A percentile compares a stretch with the other conserved stretches of the same genome.
Evolutionary conservation across 805 yeast genomes (phyloP).

Genomic region (Candida golubevii): DNA sequence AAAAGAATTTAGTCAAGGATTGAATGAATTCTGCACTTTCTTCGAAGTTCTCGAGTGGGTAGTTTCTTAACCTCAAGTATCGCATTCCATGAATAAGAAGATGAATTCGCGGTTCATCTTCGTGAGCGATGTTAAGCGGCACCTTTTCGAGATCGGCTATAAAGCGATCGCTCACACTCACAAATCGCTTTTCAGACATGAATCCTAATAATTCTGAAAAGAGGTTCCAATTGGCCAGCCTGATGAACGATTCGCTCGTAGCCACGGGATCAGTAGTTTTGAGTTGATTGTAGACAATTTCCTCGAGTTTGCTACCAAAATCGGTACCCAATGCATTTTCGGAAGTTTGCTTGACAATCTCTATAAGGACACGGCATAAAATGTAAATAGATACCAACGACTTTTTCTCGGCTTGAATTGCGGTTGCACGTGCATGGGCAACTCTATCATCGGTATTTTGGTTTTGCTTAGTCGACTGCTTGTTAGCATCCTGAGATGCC

Average conservation of each 20-base stretch:
- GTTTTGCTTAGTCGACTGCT: conserved; percentile 6
- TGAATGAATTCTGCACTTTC: conserved; percentile 89
- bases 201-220: conserved; percentile 86
- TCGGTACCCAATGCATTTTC: conserved; percentile 71
- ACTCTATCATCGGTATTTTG: conserved; percentile 26
- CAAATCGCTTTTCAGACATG: conserved; percentile 80
- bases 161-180: conserved; percentile 88
- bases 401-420: conserved; percentile 81
- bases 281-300: conserved; percentile 86
- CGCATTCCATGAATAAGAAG: conserved; percentile 89
- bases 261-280: conserved; percentile 83
- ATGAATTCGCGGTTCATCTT: conserved; percentile 55
- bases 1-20: conserved; percentile 80
- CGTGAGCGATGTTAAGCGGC: conserved; percentile 40
- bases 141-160: conserved; percentile 87
- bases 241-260: conserved; percentile 54
- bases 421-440: conserved; percentile 53
- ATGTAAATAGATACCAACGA: conserved; percentile 84
- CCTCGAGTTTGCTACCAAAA: conserved; percentile 79
- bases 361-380: conserved; percentile 85
- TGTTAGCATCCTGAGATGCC: background rate
- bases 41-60: conserved; percentile 86
- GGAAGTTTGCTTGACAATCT: conserved; percentile 85
- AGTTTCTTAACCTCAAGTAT: conserved; percentile 69
- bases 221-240: conserved; percentile 91